phyloP scores from a whole-genome alignment of 1,284 basidiomycete genomes.

The Leccinum huronense region DNA sequence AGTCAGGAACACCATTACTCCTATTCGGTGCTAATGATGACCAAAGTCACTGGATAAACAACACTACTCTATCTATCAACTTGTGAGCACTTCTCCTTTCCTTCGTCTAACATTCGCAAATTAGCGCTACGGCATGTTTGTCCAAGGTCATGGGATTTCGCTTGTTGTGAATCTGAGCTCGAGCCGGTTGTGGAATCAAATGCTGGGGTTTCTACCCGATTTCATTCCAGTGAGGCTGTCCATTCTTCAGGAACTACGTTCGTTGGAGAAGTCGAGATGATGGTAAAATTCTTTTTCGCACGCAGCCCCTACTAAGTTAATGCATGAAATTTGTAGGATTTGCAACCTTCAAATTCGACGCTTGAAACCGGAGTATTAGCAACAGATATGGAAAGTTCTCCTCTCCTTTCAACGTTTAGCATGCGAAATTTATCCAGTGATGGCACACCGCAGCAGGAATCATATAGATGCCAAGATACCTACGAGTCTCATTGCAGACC shows the following conservation, averaged over 20 bases:
- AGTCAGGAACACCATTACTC: slow-evolving; percentile 32
- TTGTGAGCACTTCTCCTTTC: slow-evolving; percentile 20
- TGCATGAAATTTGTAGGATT: slow-evolving; percentile 15
- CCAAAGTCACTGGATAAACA: slow-evolving; percentile 20
- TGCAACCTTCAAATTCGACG: neutral
- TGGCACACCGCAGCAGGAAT: neutral
- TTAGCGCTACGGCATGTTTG: neutral
- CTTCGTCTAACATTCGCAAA: neutral
- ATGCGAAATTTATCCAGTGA: neutral
- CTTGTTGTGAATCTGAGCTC: slow-evolving; percentile 25
- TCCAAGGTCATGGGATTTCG: slow-evolving; percentile 30
- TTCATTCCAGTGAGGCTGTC: neutral
- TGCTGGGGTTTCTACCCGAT: neutral
- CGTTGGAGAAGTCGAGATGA: slow-evolving; percentile 7
- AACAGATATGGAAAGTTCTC: neutral
- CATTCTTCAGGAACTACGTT: neutral
- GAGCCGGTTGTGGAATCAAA: slow-evolving; percentile 11
- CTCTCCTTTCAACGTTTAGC: neutral
- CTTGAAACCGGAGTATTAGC: neutral
- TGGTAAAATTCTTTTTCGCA: slow-evolving; percentile 20
- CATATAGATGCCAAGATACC: neutral
- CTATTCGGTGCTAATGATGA: slow-evolving; percentile 15
- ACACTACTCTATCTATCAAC: slow-evolving; percentile 23
- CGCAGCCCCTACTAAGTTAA: slow-evolving; percentile 12
- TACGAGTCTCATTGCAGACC: neutral